Base-by-base conservation (phyloP, 768 basidiomycete species). In the Phlebiopsis gigantea region DNA sequence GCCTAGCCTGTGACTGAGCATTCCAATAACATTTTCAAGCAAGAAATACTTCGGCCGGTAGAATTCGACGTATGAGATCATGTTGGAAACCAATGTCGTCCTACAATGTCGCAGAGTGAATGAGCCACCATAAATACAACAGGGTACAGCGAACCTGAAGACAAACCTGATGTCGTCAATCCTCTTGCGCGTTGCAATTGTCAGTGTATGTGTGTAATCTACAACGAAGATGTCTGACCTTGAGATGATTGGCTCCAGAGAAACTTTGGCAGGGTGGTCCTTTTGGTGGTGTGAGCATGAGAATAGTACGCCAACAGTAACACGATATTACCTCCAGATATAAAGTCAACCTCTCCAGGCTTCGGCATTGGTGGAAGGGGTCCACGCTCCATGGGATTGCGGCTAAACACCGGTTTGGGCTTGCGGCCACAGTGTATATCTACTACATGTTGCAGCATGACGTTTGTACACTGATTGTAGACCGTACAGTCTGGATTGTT, bases 211-310 rank as follows among this genome's bases (percentile, higher is more conserved):
- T 17, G 14, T 5, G 8, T 29, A 30, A 17, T 2, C n/a, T 22
- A 9, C 29, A 29, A 24, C 14, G 4, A 47, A 26, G 28, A 29
- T 26, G 25, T 28, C 74, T 65, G 57, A 84, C 86, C 65, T 81
- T 83, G 34, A 71, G 67, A 58, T 82, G 81, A 55, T 90, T 90
- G 57, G 83, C 83, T 0, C 69, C 63, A 58, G 83, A 85, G 61
- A 88, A 90, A 2, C 83, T 79, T 60, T 90, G 89, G 62, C 88
- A 90, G 12, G 88, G 88, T 3, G 88, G 87, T 2, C 88, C 88
- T 39, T 10, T 39, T 34, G n/a, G n/a, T n/a, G n/a, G n/a, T n/a
- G n/a, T n/a, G 14, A 34, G 31, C 14, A 34, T 34, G 31, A 34
- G 14, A 34, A n/a, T n/a, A n/a, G n/a, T 88, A 55, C 6, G 2